A percentile compares a stretch with the other conserved stretches of the same genome.
These are phyloP conservation scores for Kwoniella shandongensis DNA, from an alignment of 768 basidiomycete species.

Conservation along the genomic window DNA sequence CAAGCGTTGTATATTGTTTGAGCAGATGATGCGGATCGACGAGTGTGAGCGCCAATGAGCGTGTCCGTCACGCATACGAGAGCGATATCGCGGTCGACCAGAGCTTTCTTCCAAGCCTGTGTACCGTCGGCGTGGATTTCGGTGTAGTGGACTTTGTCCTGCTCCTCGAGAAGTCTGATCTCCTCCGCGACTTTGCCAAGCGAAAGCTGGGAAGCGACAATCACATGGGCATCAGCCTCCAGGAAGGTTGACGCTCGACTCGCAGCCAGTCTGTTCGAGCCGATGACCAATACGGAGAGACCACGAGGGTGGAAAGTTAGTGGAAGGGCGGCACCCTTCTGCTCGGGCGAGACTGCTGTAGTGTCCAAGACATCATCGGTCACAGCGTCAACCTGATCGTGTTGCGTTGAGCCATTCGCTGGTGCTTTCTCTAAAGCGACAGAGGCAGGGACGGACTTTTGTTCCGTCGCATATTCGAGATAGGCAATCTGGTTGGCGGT, in stretches of 20 bases:
- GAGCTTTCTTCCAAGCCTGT: constrained; percentile 60
- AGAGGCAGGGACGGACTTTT: neutral
- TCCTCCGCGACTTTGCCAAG: constrained; percentile 65
- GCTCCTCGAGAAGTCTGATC: constrained; percentile 63
- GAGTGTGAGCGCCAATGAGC: constrained; percentile 53
- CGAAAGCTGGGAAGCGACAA: constrained; percentile 61
- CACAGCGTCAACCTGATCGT: neutral
- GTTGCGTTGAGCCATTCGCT: neutral
- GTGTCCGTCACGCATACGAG: constrained; percentile 85
- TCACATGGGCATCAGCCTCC: constrained; percentile 72
- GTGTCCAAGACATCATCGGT: neutral
- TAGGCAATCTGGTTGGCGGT: constrained; percentile 37
- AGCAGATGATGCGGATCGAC: constrained; percentile 62
- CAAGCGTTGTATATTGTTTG: constrained; percentile 63
- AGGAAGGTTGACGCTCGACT: constrained; percentile 77
- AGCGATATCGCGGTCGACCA: constrained; percentile 49
- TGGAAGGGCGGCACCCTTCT: constrained; percentile 40
- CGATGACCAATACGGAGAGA: constrained; percentile 66
- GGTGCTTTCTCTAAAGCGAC: too few species aligned
- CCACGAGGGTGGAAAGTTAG: constrained; percentile 46
- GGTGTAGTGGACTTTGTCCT: constrained; percentile 62
- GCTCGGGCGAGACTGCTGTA: neutral
- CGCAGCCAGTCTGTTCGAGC: constrained; percentile 76
- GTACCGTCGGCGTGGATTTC: constrained; percentile 3
- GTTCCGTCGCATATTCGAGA: constrained; percentile 17